Conservation (phyloP, 257 asterid species). For the Gentiana dahurica region DNA sequence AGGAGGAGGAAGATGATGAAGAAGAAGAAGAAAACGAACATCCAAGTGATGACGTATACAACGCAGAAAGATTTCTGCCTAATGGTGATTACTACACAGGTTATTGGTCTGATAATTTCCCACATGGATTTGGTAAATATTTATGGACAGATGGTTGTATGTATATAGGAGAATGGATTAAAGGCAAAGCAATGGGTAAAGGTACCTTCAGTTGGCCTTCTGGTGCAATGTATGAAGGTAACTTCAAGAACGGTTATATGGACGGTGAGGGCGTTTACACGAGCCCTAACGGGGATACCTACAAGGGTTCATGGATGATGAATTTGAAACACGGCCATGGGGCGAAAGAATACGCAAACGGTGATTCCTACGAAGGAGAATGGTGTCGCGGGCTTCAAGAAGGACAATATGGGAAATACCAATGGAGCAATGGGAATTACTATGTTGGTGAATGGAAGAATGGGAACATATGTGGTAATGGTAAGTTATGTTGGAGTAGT, state of each 20-base stretch:
- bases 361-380: constrained; percentile 71
- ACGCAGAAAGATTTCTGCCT: constrained; percentile 61
- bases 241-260: constrained; percentile 86
- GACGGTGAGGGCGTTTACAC: constrained; percentile 82
- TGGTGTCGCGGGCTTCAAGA: constrained; percentile 81
- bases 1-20: too few relatives aligned
- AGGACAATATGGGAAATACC: constrained; percentile 52
- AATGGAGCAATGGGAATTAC: constrained; percentile 58
- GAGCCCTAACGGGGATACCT: constrained; percentile 49
- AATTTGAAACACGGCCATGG: constrained; percentile 77
- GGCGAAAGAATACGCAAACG: constrained; percentile 47
- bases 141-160: constrained; percentile 95
- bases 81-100: constrained; percentile 89
- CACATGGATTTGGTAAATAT: constrained; percentile 77
- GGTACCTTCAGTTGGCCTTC: constrained; percentile 87
- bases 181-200: constrained; percentile 67
- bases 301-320: constrained; percentile 80
- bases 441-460: constrained; percentile 72
- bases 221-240: constrained; percentile 72
- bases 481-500: constrained; percentile 44
- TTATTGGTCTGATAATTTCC: constrained; percentile 62
- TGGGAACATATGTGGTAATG: constrained; percentile 56
- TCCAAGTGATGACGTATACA: constrained; percentile 51
- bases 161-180: constrained; percentile 82
- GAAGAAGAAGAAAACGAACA: constrained; percentile 3